Evolutionary conservation across 2,329 filamentous ascomycete species (phyloP).

Genomic region (Metarhizium sp.): DNA sequence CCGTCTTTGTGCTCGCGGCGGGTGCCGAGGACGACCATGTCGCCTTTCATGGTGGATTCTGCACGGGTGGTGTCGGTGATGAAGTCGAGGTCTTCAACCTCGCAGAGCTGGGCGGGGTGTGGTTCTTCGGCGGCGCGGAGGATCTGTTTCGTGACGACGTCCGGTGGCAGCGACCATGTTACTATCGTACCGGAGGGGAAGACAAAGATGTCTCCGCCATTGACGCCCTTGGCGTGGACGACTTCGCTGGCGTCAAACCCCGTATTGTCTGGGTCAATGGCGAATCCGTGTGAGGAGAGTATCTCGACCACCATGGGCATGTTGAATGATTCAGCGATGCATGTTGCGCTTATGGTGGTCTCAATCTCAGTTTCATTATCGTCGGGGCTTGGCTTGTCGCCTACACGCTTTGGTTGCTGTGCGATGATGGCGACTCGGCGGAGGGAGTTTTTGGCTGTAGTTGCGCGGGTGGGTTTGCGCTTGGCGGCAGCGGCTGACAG

Average conservation of each 20-base stretch:
- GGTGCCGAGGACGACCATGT: slow-evolving; percentile 83
- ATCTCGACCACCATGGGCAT: slow-evolving; percentile 52
- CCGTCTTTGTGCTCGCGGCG: slow-evolving; percentile 40
- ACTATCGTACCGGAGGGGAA: slow-evolving; percentile 93
- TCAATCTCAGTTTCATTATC: slow-evolving; percentile 24
- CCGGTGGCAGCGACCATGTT: slow-evolving; percentile 77
- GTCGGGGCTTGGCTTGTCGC: slow-evolving; percentile 18
- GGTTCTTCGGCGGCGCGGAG: slow-evolving; percentile 67
- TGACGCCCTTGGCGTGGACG: slow-evolving; percentile 50
- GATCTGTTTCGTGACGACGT: slow-evolving; percentile 65
- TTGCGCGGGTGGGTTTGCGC: slow-evolving; percentile 35
- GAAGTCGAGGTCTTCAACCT: slow-evolving; percentile 87
- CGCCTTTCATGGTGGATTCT: slow-evolving; percentile 70
- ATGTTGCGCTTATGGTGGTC: slow-evolving; percentile 48
- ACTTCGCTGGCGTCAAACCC: slow-evolving; percentile 54
- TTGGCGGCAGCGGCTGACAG: slow-evolving; percentile 21
- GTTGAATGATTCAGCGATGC: slow-evolving; percentile 54
- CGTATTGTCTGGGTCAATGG: slow-evolving; percentile 51
- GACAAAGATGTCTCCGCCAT: slow-evolving; percentile 81
- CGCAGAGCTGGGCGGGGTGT: slow-evolving; percentile 58
- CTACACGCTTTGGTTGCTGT: slow-evolving; percentile 44
- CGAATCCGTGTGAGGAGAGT: slow-evolving; percentile 48
- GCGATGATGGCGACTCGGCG: slow-evolving; percentile 81
- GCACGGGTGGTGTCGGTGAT: slow-evolving; percentile 64
- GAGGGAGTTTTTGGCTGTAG: slow-evolving; percentile 60